Base-by-base conservation (phyloP, 148 eudicot species). In the Vaccinium corymbosum region DNA sequence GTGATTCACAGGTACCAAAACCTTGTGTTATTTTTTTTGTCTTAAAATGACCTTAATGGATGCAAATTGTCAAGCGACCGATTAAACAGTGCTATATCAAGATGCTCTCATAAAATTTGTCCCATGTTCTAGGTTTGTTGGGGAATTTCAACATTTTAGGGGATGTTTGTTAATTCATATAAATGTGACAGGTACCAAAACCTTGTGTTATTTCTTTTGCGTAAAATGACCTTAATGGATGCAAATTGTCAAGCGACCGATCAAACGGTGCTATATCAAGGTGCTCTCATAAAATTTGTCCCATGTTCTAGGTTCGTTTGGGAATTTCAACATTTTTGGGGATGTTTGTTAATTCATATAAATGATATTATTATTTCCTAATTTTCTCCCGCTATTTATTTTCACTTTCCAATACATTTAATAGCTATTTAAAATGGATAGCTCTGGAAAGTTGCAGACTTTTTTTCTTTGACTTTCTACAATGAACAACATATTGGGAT, bases 1-100 rank as follows among this genome's bases (percentile, higher is more conserved):
- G 98, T 55, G 99, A 97, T 85, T 93, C 97, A 49, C 98, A 94
- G 99, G 98, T 64, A 64, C 32, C 29, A 22, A 22, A 64, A 25
- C 71, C 29, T n/a, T 64, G 3, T 22, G 11, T 22, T n/a, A 22
- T 64, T 64, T 22, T 32, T 61, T 22, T 22, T 64, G 25, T n/a
- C 32, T 22, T 22, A 61, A 61, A 61, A 22, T n/a, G 1, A 22
- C 29, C 10, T 64, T 22, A 22, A 8, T 20, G 11, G 71, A 22
- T 64, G 3, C 71, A 64, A 22, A 2, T 64, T 64, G 5, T 64
- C 71, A 64, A 64, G 29, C 13, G 0, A 64, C 71, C 14, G 25
- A 10, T 64, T 13, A 22, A 64, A 64, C 25, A 9, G 64, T 5
- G 22, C 61, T 64, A 64, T 14, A 22, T 64, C 71, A 22, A 2